Evolutionary conservation across 441 rosid genomes (phyloP), one percentile per base, ranked within the genome.

Genomic region (Capsella rubella): DNA sequence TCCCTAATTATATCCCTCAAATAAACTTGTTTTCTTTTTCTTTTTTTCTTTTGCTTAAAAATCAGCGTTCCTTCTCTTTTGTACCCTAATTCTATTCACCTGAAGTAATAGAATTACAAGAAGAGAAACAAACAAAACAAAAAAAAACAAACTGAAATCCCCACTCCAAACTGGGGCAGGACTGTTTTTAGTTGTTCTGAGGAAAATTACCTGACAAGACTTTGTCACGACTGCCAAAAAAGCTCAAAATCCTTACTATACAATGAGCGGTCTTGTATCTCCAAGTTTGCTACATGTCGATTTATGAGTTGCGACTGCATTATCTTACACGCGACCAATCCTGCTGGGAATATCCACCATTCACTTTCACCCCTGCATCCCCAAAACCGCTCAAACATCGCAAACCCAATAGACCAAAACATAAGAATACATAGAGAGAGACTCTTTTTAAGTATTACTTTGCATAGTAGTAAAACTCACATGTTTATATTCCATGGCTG

Each of bases 311-410:
- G 98, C 7, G 99, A 89, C 66, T 96, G 99, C 64, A 94, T 78
- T 62, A 87, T 82, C 82, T 96, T 96, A 84, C 99, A 96, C 25
- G 92, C 59, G 60, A 96, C 96, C 77, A 96, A 82, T 49, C 94
- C 98, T n/a, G 87, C 95, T 15, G 99, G 99, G 78, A 96, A 92
- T 69, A 96, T 86, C 99, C 99, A 94, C 98, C 99, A 92, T 80
- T 94, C 99, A 70, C 96, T 92, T 75, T 96, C 99, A 75, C 96
- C 99, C 97, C 99, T 96, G 91, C 90, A 80, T 50, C 51, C 58
- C 76, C 79, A 47, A 32, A 69, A 52, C 9, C 66, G 35, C 34
- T 51, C 69, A 65, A 37, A 35, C 62, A 64, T 76, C 71, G 64
- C 43, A 40, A 68, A 43, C 73, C 73, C 69, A 43, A 35, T 16